Evolutionary conservation across 257 asterid genomes (phyloP), one percentile per base, ranked within the genome.

Genomic region (Perilla frutescens): DNA sequence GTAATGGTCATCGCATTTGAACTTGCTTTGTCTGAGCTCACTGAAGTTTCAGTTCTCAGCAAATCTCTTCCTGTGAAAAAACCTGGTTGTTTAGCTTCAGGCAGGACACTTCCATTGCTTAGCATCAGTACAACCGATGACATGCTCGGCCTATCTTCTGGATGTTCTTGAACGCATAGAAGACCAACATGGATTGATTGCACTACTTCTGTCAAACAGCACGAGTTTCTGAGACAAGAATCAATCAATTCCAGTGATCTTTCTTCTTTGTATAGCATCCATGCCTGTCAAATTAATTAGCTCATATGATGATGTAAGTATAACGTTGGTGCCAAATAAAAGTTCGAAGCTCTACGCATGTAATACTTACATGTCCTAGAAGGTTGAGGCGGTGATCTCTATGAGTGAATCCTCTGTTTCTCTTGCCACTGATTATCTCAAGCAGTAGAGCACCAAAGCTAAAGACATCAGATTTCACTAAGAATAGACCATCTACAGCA

Each of bases 371-470:
- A 59, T 83, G 83, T 76, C 81, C 87, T 4, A 79, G 68, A 68
- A 78, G 81, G 73, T 69, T 79, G 64, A 70, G 82, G 14, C 62
- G 32, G 66, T 66, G 76, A 20, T 76, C 73, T 5, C 47, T 54
- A 7, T 58, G 66, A 2, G 15, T n/a, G 31, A 69, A 82, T 50
- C 72, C 79, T 11, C 80, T 80, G 75, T 82, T 85, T 57, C 41
- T 78, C 57, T 50, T 76, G 9, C 87, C 87, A 31, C 81, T 78
- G 1, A 83, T 57, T 2, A 85, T 81, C 45, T 85, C 87, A 1
- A 85, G 64, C 47, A 79, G 66, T 13, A 85, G 2, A 1, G 83
- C 86, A 0, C 90, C 87, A 14, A 81, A 85, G 79, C 86, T 83
- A 6, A 76, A 85, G 7, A 83, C 84, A 58, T 85, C 86, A 9